Base-by-base conservation (phyloP, 805 yeast species). In the Clavispora fructus region DNA sequence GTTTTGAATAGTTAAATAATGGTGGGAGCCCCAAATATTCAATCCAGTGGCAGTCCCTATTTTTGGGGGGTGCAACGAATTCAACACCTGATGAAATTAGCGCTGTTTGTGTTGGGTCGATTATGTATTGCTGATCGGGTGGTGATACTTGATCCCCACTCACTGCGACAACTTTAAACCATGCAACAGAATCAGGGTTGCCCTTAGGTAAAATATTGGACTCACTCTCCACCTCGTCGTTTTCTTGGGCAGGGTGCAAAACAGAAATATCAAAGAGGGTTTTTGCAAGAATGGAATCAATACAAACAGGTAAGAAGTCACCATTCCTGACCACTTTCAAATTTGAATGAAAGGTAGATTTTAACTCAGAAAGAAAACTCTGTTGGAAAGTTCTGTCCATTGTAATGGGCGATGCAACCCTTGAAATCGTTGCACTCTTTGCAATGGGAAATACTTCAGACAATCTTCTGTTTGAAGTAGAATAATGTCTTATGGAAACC, bases 241-340 rank as follows among this genome's bases (percentile, higher is more conserved):
- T 44, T 13, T 35, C 44, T 5, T 71, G 64, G 19, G 65, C 68
- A 9, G 28, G n/a, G n/a, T 35, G 35, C 1, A 33, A 43, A 3
- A 42, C 14, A 2, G 42, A 33, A 12, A 42, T 40, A 1, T 55
- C 57, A 52, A 73, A 75, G 54, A 84, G 57, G 1, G 87, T 73
- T 50, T 74, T 74, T 0, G 95, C 83, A 23, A 86, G 60, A 2
- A 78, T 59, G 0, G 88, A 73, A 60, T 92, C 96, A 37, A 92
- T 76, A 0, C 87, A 77, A 2, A 94, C 80, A 0, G 96, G 91
- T 40, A 94, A 76, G 35, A 82, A 59, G 58, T 89, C 96, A 31
- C 79, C 82, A n/a, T 71, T 61, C 14, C 71, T 68, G 1, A 91
- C 79, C 2, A 88, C 69, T 46, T 95, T 76, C 27, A 73, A 64